A percentile compares a stretch with the other conserved stretches of the same genome.
Evolutionary conservation across 2,329 filamentous ascomycete species (phyloP).

Genomic region (Pyrenophora graminea): DNA sequence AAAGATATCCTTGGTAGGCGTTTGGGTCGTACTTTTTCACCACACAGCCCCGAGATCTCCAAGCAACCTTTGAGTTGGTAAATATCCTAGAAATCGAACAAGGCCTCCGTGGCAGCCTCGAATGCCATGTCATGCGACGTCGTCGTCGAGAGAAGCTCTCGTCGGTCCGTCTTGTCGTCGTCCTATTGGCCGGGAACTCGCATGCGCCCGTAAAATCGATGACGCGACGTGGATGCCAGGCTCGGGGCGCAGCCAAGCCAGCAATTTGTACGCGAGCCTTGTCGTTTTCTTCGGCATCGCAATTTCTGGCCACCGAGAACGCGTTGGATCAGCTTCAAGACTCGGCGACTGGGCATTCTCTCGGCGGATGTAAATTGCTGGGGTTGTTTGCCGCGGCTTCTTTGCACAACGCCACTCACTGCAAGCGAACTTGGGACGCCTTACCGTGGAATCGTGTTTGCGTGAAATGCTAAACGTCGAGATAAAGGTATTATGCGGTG

Average conservation of each 20-base stretch:
- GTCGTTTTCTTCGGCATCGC: constrained; percentile 7
- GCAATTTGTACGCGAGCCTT: constrained; percentile 11
- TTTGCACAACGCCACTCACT: background rate
- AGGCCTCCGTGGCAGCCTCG: background rate
- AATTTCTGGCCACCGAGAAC: constrained; percentile 2
- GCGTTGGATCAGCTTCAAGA: background rate
- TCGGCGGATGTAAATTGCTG: constrained; percentile 4
- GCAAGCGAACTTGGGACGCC: background rate
- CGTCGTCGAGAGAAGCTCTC: background rate
- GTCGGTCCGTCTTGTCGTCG: constrained; percentile 5
- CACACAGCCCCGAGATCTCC: background rate
- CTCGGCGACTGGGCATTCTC: constrained; percentile 14
- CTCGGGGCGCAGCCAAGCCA: constrained; percentile 4
- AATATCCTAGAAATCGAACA: background rate
- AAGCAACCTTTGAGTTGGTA: background rate
- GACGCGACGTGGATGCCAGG: constrained; percentile 6
- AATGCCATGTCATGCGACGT: background rate
- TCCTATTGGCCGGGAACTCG: background rate
- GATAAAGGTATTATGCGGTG: background rate
- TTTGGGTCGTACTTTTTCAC: too few species aligned
- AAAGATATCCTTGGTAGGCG: too few species aligned
- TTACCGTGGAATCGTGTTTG: background rate
- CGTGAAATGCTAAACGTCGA: background rate
- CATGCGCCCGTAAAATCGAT: constrained; percentile 6
- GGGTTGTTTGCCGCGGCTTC: background rate